These are phyloP conservation scores for Apocynum venetum DNA, from an alignment of 257 asterid genomes.

Conservation along the genomic window DNA sequence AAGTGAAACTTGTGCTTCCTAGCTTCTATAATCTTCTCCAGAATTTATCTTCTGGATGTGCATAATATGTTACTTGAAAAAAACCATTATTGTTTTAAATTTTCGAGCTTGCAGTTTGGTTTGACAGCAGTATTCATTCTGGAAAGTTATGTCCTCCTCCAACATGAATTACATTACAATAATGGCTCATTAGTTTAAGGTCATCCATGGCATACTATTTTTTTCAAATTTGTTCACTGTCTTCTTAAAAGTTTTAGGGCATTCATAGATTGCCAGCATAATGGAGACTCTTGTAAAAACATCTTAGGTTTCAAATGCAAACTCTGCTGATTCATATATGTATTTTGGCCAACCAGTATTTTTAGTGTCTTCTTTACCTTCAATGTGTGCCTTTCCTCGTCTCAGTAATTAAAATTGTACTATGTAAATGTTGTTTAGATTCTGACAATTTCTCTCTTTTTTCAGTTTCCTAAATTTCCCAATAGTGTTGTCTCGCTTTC, in stretches of 20 bases:
- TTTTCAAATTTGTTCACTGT: background rate
- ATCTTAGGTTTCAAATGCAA: background rate
- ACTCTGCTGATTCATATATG: background rate
- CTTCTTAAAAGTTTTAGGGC: background rate
- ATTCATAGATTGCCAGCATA: background rate
- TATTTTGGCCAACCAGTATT: background rate
- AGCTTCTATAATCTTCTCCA: background rate
- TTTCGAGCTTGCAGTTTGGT: too few relatives aligned
- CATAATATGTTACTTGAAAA: background rate
- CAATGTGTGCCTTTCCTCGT: background rate
- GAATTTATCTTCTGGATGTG: background rate
- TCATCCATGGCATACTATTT: background rate
- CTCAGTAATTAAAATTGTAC: background rate
- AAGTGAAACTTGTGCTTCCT: background rate
- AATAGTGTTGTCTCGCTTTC: constrained; percentile 67
- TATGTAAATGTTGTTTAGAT: constrained; percentile 12
- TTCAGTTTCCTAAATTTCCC: constrained; percentile 58
- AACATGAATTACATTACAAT: background rate
- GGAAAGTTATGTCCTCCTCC: background rate
- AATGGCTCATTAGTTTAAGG: background rate
- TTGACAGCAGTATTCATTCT: background rate
- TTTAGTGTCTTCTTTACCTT: background rate
- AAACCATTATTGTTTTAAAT: background rate
- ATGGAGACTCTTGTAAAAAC: background rate
- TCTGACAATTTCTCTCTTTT: constrained; percentile 19